Evolutionary conservation across 192 early-diverging fungal species (phyloP), one percentile per base, ranked within the genome.

Genomic region (Phycomyces blakesleeanus): DNA sequence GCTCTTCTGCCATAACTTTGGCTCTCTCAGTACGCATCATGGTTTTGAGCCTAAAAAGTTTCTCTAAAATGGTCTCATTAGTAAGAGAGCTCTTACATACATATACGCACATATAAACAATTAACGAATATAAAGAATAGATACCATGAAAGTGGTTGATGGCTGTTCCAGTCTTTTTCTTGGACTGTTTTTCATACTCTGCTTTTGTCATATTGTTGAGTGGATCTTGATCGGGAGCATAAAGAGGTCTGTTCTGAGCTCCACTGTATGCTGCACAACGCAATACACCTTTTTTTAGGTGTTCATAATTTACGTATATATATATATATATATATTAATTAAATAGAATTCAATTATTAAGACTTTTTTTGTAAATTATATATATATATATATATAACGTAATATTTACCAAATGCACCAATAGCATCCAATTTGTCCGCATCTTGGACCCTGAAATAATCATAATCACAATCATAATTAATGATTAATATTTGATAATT

Each of bases 351-450:
- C n/a, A n/a, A n/a, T n/a, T n/a, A n/a, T n/a, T n/a, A n/a, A n/a
- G n/a, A n/a, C 78, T 80, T 61, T 26, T 34, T 41, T 39, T 38
- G 20, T 51, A 25, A n/a, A 5, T 26, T 8, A 3, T 44, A 14
- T 49, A 10, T 21, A 29, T 15, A 22, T 21, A 16, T 47, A 2
- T 41, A 5, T 39, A 7, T 5, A 21, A 27, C 3, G 57, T 5
- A 15, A 58, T 37, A 12, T 41, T 61, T 68, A 80, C 79, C 87
- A 78, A 89, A 89, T 8, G 87, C 87, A 3, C 87, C 87, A 51
- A 89, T 87, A 5, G 87, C 85, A 63, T 89, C 87, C 55, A 89
- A 58, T 29, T 86, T 83, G 58, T 89, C 87, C 2, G 87, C 87
- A 63, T 89, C 87, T 71, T 89, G 87, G 15, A 89, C 87, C 65